phyloP scores from a whole-genome alignment of 2,329 filamentous ascomycete species.

The Cercospora janseana region DNA sequence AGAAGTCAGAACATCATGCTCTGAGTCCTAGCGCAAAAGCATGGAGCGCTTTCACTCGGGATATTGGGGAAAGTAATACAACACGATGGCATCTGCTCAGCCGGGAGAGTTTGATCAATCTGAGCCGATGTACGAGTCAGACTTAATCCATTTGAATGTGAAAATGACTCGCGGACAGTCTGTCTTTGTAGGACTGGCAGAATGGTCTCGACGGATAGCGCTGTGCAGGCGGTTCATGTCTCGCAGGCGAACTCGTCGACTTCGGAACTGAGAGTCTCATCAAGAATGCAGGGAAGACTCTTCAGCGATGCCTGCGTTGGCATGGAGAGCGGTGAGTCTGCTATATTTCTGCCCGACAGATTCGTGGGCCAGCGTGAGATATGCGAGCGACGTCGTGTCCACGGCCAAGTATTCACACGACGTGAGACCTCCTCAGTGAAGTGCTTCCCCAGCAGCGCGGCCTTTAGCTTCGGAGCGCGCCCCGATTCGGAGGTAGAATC shows the following conservation, averaged over 20 bases:
- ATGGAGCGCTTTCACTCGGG: constrained; percentile 18
- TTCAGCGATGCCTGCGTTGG: constrained; percentile 52
- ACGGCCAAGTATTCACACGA: constrained; percentile 49
- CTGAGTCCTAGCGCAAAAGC: constrained; percentile 19
- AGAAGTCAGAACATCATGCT: constrained; percentile 6
- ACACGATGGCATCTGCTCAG: constrained; percentile 23
- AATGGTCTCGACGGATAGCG: constrained; percentile 29
- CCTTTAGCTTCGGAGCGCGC: constrained; percentile 54
- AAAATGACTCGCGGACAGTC: constrained; percentile 13
- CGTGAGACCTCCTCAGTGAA: constrained; percentile 20
- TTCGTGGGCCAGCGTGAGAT: constrained; percentile 50
- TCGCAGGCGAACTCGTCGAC: constrained; percentile 23
- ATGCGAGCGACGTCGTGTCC: constrained; percentile 56
- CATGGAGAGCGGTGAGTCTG: constrained; percentile 54
- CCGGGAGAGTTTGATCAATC: constrained; percentile 16
- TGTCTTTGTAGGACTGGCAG: constrained; percentile 26
- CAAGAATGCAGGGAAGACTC: constrained; percentile 3
- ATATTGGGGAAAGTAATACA: constrained; percentile 14
- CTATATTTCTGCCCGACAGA: constrained; percentile 45
- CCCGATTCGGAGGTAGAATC: constrained; percentile 58
- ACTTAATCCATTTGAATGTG: constrained; percentile 14
- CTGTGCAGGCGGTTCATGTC: constrained; percentile 31
- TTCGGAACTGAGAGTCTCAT: neutral
- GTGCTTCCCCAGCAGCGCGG: constrained; percentile 46
- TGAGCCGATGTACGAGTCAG: neutral